Conservation (phyloP, 305 asterid genomes). For the Salvia sclarea region DNA sequence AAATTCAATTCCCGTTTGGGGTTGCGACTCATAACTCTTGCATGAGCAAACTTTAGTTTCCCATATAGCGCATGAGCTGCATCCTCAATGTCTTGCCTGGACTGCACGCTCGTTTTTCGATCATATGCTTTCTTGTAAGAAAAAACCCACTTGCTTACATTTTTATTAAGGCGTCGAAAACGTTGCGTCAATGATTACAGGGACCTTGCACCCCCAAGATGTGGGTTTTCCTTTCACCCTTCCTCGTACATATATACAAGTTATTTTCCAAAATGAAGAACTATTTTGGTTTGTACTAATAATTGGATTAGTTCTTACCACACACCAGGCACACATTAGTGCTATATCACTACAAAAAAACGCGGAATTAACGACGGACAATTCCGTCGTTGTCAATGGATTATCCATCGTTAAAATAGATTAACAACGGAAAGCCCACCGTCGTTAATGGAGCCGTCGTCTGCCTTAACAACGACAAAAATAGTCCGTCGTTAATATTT, state of each 20-base stretch:
- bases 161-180: neutral
- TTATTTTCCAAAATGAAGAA: neutral
- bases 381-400: no score
- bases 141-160: neutral
- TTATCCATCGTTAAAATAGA: no score
- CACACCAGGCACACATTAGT: neutral
- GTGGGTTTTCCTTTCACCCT: neutral
- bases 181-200: neutral
- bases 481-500: no score
- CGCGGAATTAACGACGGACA: no score
- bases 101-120: neutral
- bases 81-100: conserved; percentile 3
- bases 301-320: neutral
- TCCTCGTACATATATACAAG: neutral
- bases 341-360: no score
- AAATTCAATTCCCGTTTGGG: neutral
- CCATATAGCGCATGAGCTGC: neutral
- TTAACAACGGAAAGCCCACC: no score
- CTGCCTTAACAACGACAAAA: no score
- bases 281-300: neutral
- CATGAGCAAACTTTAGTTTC: neutral
- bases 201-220: neutral
- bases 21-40: neutral
- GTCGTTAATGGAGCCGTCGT: no score
- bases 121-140: conserved; percentile 7